phyloP scores from a whole-genome alignment of 768 basidiomycete species.

The Pulveroboletus frians region DNA sequence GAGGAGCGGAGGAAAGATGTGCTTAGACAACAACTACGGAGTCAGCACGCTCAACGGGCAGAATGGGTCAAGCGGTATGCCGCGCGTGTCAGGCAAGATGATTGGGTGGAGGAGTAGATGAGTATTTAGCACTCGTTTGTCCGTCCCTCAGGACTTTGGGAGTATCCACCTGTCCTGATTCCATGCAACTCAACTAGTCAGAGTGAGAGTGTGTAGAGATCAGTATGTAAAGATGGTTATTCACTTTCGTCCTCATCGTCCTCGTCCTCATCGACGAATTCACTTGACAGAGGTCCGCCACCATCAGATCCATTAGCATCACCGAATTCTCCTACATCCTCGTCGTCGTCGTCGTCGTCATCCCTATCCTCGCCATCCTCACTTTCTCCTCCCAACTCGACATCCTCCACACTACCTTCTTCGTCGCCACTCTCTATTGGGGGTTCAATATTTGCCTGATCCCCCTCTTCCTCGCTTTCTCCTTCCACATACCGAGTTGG shows the following conservation, averaged over 20 bases:
- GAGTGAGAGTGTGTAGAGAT: not conserved
- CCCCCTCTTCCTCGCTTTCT: conserved; percentile 66
- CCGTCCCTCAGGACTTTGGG: not conserved
- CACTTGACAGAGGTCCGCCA: conserved; percentile 39
- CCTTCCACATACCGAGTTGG: conserved; percentile 69
- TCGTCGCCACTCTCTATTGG: conserved; percentile 62
- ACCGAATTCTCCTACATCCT: conserved; percentile 36
- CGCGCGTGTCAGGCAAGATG: conserved; percentile 55
- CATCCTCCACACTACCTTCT: conserved; percentile 72
- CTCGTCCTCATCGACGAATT: conserved; percentile 59
- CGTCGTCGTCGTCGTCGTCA: conserved; percentile 40
- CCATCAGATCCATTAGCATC: conserved; percentile 40
- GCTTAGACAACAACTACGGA: conserved; percentile 40
- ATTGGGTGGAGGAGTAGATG: conserved; percentile 61
- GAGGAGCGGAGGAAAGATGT: conserved; percentile 24
- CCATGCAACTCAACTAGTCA: not conserved
- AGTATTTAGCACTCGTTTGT: conserved; percentile 3
- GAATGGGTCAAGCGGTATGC: conserved; percentile 63
- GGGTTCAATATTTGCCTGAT: conserved; percentile 54
- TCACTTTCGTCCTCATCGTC: conserved; percentile 52
- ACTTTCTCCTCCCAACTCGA: conserved; percentile 65
- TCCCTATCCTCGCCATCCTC: conserved; percentile 46
- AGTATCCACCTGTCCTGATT: conserved; percentile 2
- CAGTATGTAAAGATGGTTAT: conserved; percentile 9
- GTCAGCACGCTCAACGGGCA: conserved; percentile 48